Evolutionary conservation across 2,329 filamentous ascomycete genomes (phyloP), one percentile per base, ranked within the genome.

Genomic region (Raffaelea arxii): DNA sequence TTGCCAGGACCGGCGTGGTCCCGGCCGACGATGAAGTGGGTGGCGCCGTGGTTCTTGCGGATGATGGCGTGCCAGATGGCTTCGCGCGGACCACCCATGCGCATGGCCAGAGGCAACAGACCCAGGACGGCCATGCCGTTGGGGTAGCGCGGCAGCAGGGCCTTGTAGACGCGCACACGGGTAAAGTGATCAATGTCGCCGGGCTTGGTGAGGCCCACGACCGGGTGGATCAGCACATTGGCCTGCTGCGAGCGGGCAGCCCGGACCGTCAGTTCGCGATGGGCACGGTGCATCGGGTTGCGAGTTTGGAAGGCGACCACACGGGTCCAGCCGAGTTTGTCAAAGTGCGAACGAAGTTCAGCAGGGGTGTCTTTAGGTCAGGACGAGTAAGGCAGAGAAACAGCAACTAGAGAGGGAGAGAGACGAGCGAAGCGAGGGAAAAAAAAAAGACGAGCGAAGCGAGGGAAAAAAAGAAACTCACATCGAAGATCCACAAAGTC

Each of bases 151-250:
- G 91, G 88, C 55, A 98, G 79, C 46, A 98, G 81, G 38, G 92
- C 91, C 77, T 97, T 87, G 80, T 98, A 98, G 60, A 96, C 92
- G 62, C 92, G 89, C 59, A 98, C 92, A 65, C 92, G 88, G 59
- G 92, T 98, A 75, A 98, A 98, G 78, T 98, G 92, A 70, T 98
- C 92, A 64, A 98, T 98, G 68, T 98, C 92, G 66, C 92, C 92
- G 49, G 92, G 92, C 78, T 98, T 98, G 65, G 92, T 98, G 61
- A 98, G 79, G 63, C 92, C 92, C 54, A 98, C 92, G 54, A 98
- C 92, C 51, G 92, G 92, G 74, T 98, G 92, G 67, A 98, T 98
- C 61, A 98, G 84, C 56, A 98, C 92, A 65, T 98, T 98, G 66
- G 92, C 92, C 68, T 96, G 90, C 68, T 94, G 87, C 48, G 86